Conservation (phyloP, 2,329 filamentous ascomycete genomes). For the Phoma sp. region DNA sequence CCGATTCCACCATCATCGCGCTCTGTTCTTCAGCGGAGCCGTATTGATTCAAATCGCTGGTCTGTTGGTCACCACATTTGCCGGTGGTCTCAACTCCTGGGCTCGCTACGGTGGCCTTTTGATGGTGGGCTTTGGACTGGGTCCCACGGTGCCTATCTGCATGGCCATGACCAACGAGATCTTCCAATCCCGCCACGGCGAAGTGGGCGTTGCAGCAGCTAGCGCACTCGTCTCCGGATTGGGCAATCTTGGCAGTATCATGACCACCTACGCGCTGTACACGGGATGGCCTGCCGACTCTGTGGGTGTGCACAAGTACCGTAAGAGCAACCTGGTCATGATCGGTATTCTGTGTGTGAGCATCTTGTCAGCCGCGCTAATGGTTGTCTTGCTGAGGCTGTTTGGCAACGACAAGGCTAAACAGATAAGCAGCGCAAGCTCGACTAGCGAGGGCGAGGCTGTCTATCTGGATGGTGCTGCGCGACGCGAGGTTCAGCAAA, state of each 20-base stretch:
- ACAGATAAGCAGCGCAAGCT: slow-evolving; percentile 40
- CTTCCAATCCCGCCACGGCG: slow-evolving; percentile 86
- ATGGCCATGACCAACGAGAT: slow-evolving; percentile 95
- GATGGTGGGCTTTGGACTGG: slow-evolving; percentile 87
- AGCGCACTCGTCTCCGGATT: slow-evolving; percentile 84
- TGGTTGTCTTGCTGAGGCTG: slow-evolving; percentile 67
- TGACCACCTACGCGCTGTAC: slow-evolving; percentile 89
- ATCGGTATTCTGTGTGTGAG: slow-evolving; percentile 81
- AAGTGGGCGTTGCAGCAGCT: slow-evolving; percentile 87
- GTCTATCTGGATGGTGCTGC: slow-evolving; percentile 52
- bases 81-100: slow-evolving; percentile 71
- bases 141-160: slow-evolving; percentile 88
- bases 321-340: slow-evolving; percentile 86
- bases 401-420: slow-evolving; percentile 48
- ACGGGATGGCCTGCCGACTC: slow-evolving; percentile 83
- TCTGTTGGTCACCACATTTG: slow-evolving; percentile 79
- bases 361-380: slow-evolving; percentile 72
- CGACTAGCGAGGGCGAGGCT: slow-evolving; percentile 59
- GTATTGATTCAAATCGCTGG: slow-evolving; percentile 81
- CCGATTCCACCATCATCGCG: slow-evolving; percentile 79
- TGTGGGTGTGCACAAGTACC: slow-evolving; percentile 70
- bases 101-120: slow-evolving; percentile 86
- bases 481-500: slow-evolving; percentile 49
- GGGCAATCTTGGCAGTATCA: slow-evolving; percentile 83
- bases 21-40: slow-evolving; percentile 79